Evolutionary conservation across 768 basidiomycete species (phyloP), one percentile per base, ranked within the genome.

Genomic region (Trametes maxima): DNA sequence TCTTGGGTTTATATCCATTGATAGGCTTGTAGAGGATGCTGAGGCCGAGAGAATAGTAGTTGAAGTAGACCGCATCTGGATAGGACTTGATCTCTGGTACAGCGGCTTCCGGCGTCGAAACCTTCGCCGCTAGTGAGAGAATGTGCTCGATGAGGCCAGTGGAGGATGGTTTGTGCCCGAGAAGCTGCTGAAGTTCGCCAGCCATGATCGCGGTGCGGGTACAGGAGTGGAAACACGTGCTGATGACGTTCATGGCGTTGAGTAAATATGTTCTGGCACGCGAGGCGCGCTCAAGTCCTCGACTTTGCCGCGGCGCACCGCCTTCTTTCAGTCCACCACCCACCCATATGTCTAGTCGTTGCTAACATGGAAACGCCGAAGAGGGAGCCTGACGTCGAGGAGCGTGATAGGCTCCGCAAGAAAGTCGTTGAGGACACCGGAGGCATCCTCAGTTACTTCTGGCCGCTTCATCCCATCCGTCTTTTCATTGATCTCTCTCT

Each of bases 21-120:
- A 74, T 74, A 5, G 93, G 92, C 22, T 79, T 65, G 77, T 89
- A 95, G 66, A 89, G 83, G 47, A 97, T 75, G 65, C 94, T 95
- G 68, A 96, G 68, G 12, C 95, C 95, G 33, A 95, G 79, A 0
- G 80, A 35, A 69, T 80, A 82, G 76, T 93, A 95, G 72, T 92
- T 95, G 77, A 92, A 83, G 78, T 95, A 98, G 65, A 94, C 85
- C 8, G 83, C 82, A 72, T 97, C 93, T 28, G 91, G 71, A 72
- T 92, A 95, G 0, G 85, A 78, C 71, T 92, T 94, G 73, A 94
- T 76, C 66, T 91, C 83, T 35, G 91, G 87, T n/a, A 65, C 67
- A 5, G 70, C 37, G 17, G 64, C 52, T 16, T 67, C 54, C 5
- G 63, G 50, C 19, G 63, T 54, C 16, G 71, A 42, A n/a, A 61